phyloP scores from a whole-genome alignment of 2,329 filamentous ascomycete genomes.

The Aspergillus quadricinctus region DNA sequence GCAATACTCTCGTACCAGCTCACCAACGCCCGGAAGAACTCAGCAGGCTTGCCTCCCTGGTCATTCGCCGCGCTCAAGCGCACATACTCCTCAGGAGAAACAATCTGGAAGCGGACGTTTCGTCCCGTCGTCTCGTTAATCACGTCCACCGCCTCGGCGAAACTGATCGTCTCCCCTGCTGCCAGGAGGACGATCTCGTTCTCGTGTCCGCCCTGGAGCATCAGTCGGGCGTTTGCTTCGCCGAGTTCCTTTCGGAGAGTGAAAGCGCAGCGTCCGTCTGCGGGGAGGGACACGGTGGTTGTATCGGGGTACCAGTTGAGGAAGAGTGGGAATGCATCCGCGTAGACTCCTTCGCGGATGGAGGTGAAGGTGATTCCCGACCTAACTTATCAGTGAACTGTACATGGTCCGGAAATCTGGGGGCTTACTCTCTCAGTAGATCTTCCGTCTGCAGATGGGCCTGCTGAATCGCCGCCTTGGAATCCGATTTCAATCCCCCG shows the following conservation, averaged over 20 bases:
- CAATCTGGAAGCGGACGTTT: conserved; percentile 28
- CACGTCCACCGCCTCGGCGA: conserved; percentile 33
- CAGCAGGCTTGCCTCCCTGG: conserved; percentile 34
- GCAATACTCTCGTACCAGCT: conserved; percentile 45
- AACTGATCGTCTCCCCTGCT: conserved; percentile 30
- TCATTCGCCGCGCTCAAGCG: conserved; percentile 25
- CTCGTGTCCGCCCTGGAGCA: conserved; percentile 39
- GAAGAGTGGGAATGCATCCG: conserved; percentile 58
- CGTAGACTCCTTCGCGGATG: conserved; percentile 57
- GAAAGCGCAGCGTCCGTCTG: conserved; percentile 48
- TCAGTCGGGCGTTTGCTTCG: conserved; percentile 51
- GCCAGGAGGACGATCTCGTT: conserved; percentile 39
- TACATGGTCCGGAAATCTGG: no score
- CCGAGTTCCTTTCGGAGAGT: conserved; percentile 52
- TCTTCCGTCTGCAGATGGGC: conserved; percentile 56
- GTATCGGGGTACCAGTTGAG: conserved; percentile 41
- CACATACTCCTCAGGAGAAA: conserved; percentile 35
- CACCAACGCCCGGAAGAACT: conserved; percentile 38
- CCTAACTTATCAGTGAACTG: conserved; percentile 11
- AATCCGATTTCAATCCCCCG: conserved; percentile 40
- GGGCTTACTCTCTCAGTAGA: conserved; percentile 43
- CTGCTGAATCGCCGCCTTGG: conserved; percentile 52
- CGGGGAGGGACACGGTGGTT: conserved; percentile 26
- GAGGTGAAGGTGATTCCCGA: conserved; percentile 48
- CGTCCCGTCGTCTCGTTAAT: conserved; percentile 36